Evolutionary conservation across 805 yeast genomes (phyloP), one percentile per base, ranked within the genome.

Genomic region (Nakazawaea pomicola): DNA sequence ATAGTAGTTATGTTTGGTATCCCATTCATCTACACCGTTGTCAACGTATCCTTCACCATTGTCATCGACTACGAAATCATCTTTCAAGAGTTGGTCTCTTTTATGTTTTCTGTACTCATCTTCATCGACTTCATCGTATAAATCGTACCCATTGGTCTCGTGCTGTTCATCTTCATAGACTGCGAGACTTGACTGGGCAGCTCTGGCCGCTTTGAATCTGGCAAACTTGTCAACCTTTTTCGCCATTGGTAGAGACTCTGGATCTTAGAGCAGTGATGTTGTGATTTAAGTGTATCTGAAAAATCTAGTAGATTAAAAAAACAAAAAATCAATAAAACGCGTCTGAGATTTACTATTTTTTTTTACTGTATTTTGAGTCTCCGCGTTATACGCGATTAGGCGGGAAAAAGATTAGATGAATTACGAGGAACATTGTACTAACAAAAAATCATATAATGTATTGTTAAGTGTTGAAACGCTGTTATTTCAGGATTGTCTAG

Each of bases 1-100:
- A 52, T 74, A 75, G 39, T 68, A 63, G 32, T 72, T 74, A 40
- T 68, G 65, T 25, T 67, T 60, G 29, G 67, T 70, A 45, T 80
- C 95, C 90, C 95, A 88, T 45, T 88, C 95, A 52, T 91, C 95
- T 6, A 73, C 85, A 44, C 99, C 99, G 32, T 84, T 84, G 52
- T 93, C 98, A 1, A 88, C 90, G 55, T 91, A 91, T 0, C 97
- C 98, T 49, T 82, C 83, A 23, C 96, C 96, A 50, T 84, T 80
- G 58, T 91, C 98, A 57, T 89, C 96, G 2, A 88, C 95, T 28
- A 91, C 93, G 57, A 91, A 91, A 58, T 91, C 96, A 54, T 91
- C 96, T 46, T 84, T 81, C 60, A 88, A 70, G 36, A 93, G 68
- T 44, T 89, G 86, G 44, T 83, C 78, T 52, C 95, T 76, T 57